Evolutionary conservation across 257 asterid species (phyloP).

Genomic region (Fraxinus excelsior): DNA sequence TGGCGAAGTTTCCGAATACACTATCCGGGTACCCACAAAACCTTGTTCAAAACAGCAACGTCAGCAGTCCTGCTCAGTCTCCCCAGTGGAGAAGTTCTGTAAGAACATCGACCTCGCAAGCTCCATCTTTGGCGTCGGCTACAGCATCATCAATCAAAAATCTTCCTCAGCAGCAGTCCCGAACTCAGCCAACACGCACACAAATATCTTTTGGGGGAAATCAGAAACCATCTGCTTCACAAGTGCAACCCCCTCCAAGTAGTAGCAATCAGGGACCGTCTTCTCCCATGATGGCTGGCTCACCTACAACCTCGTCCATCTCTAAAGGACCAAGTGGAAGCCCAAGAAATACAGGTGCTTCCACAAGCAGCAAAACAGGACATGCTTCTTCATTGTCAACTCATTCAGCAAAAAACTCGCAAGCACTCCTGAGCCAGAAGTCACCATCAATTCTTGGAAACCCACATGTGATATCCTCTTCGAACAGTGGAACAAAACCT

Average conservation of each 20-base stretch:
- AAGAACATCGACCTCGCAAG: constrained; percentile 51
- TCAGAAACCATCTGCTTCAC: constrained; percentile 59
- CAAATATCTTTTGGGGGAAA: constrained; percentile 88
- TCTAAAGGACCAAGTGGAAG: constrained; percentile 90
- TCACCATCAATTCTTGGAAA: constrained; percentile 81
- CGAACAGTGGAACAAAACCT: constrained; percentile 44
- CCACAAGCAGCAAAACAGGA: constrained; percentile 55
- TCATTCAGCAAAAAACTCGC: constrained; percentile 52
- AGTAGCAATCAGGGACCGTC: constrained; percentile 54
- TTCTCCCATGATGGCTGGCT: constrained; percentile 74
- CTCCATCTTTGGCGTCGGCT: constrained; percentile 56
- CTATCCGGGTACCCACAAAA: constrained; percentile 65
- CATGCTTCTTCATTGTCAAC: constrained; percentile 58
- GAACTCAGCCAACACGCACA: constrained; percentile 61
- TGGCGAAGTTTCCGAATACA: constrained; percentile 53
- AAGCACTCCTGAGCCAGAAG: constrained; percentile 53
- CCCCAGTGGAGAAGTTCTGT: constrained; percentile 79
- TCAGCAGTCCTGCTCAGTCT: constrained; percentile 58
- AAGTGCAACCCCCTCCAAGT: constrained; percentile 46
- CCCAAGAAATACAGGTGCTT: constrained; percentile 65
- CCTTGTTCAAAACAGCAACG: constrained; percentile 58
- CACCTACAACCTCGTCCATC: constrained; percentile 85
- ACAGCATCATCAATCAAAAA: constrained; percentile 47
- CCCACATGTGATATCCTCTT: constrained; percentile 46
- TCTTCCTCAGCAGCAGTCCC: constrained; percentile 73